Evolutionary conservation across 306 rosid genomes (phyloP), one percentile per base, ranked within the genome.

Genomic region (Leucaena leucocephala): DNA sequence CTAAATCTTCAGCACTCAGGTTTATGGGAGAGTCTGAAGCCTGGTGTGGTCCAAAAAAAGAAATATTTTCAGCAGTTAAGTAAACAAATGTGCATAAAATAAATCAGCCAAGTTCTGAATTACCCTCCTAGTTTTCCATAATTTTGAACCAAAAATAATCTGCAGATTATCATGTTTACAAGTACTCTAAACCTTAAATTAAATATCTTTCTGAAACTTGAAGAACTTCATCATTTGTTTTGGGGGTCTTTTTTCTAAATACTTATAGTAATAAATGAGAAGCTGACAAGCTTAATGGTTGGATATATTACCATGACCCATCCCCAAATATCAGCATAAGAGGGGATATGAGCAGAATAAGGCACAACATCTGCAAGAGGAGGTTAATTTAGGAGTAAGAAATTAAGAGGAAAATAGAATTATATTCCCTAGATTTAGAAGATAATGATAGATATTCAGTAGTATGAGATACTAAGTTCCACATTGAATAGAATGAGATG

Each of bases 281-380:
- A 43, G 44, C 38, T 57, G 19, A 38, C 38, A 80, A 43, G 15
- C 58, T 55, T 50, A 7, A 12, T 65, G 27, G 34, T 65, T 0
- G 50, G 42, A 14, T 5, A 34, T 74, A 33, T 80, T 92, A 94
- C 97, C 98, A 94, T 84, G 87, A 94, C 85, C 98, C 98, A 94
- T 68, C 98, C 98, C 98, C 98, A 94, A 44, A 89, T 92, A 78
- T 94, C 98, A 83, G 97, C 98, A 88, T 86, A 94, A 44, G 98
- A 94, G 64, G 98, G 98, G 82, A 92, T 85, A 75, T 94, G 98
- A 71, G 97, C 97, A 69, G 98, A 94, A 22, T 90, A 94, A 82
- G 98, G 93, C 84, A 94, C 98, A 57, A 94, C 98, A 87, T 94
- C 98, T 94, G 87, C 85, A 89, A 65, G 78, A 16, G 72, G 5